These are phyloP conservation scores for Corymbia maculata DNA, from an alignment of 345 rosid species.

Conservation along the genomic window DNA sequence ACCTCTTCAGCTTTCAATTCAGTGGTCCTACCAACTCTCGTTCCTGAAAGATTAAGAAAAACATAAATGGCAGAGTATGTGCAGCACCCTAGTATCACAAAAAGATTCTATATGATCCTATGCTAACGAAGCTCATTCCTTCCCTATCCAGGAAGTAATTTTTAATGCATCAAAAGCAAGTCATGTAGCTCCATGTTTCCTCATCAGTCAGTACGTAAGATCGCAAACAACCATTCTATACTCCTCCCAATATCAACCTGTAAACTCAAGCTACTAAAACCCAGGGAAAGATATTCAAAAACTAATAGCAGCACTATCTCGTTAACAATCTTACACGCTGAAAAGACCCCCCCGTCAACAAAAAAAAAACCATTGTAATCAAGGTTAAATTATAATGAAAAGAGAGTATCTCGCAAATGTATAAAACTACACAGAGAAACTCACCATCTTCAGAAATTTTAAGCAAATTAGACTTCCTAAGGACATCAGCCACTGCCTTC, in stretches of 20 bases:
- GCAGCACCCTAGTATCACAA: background rate
- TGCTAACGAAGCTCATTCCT: background rate
- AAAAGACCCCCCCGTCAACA: background rate
- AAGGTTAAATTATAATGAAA: background rate
- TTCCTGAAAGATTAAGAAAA: slow-evolving; percentile 31
- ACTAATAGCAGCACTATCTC: background rate
- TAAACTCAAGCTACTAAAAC: background rate
- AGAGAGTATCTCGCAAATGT: background rate
- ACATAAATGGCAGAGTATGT: background rate
- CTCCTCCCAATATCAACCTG: background rate
- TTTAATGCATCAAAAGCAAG: background rate
- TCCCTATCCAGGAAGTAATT: background rate
- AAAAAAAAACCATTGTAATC: background rate
- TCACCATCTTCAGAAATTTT: slow-evolving; percentile 88
- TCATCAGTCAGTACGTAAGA: background rate
- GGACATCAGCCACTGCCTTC: slow-evolving; percentile 75
- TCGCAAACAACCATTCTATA: background rate
- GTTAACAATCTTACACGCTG: background rate
- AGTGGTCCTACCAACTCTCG: slow-evolving; percentile 64
- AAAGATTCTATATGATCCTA: background rate
- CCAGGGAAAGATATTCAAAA: background rate
- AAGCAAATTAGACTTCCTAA: slow-evolving; percentile 57
- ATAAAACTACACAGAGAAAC: background rate
- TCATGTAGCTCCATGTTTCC: background rate
- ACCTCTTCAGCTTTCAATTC: slow-evolving; percentile 61